Percentiles rank a stretch among this genome's conserved stretches.
Evolutionary conservation across 1,284 basidiomycete genomes (phyloP).

Genomic region (Cutaneotrichosporon mucoides): DNA sequence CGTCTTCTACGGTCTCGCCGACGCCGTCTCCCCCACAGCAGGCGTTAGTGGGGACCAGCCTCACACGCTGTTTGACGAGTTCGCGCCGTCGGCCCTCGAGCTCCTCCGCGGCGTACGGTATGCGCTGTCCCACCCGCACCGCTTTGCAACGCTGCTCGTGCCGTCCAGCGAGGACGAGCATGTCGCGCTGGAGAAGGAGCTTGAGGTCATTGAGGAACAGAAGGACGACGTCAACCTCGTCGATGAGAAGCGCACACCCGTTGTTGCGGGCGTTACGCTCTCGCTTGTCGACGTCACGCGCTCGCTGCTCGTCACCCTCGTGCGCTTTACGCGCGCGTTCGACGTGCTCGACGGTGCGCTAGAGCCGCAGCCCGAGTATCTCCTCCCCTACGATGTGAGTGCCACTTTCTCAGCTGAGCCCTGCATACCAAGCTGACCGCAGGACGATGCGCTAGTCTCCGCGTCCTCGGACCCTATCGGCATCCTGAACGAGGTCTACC

Average conservation of each 20-base stretch:
- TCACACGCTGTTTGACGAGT: conserved; percentile 57
- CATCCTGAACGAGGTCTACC: conserved; percentile 64
- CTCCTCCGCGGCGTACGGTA: conserved; percentile 86
- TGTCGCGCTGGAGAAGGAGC: conserved; percentile 55
- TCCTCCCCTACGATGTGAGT: conserved; percentile 14
- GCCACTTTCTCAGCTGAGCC: too few species aligned
- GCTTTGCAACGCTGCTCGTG: conserved; percentile 73
- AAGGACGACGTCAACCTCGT: conserved; percentile 46
- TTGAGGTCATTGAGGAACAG: conserved; percentile 53
- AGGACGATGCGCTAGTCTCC: conserved; percentile 17
- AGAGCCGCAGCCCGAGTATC: conserved; percentile 50
- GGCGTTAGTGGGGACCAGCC: not conserved
- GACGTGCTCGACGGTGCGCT: conserved; percentile 65
- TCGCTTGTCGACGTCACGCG: conserved; percentile 65
- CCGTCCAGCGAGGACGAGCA: conserved; percentile 68
- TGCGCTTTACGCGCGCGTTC: conserved; percentile 67
- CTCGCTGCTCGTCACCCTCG: conserved; percentile 64
- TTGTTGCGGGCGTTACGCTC: conserved; percentile 65
- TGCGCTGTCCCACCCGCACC: conserved; percentile 82
- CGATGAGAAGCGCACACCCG: conserved; percentile 61
- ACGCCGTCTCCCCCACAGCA: conserved; percentile 48
- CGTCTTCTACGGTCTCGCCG: conserved; percentile 64
- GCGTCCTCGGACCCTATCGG: conserved; percentile 33
- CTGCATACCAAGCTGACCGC: too few species aligned
- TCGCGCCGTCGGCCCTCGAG: conserved; percentile 61